Conservation (phyloP, 345 rosid species). For the Geranium rotundifolium region DNA sequence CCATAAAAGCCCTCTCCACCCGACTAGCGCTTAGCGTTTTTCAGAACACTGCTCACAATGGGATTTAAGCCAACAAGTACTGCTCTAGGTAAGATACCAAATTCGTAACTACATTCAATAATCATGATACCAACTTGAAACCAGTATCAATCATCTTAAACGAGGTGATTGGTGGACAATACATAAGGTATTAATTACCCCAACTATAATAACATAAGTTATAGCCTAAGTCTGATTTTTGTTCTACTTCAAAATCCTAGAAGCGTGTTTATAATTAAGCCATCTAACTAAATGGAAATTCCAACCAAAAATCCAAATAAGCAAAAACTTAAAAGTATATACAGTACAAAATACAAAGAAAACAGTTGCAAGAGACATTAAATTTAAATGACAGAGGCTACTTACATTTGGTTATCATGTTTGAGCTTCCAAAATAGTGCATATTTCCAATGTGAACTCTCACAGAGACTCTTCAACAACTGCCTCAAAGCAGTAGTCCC, state of each 20-base stretch:
- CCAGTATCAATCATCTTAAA: not conserved
- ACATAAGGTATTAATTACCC: not conserved
- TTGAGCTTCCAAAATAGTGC: conserved; percentile 51
- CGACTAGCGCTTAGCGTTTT: no score
- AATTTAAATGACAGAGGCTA: conserved; percentile 1
- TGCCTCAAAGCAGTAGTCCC: conserved; percentile 35
- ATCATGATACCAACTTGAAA: not conserved
- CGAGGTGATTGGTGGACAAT: not conserved
- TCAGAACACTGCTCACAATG: no score
- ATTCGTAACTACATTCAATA: not conserved
- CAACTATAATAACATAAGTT: not conserved
- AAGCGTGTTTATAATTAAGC: not conserved
- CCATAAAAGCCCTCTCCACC: no score
- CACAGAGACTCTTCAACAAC: conserved; percentile 36
- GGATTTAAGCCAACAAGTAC: not conserved
- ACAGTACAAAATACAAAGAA: no score
- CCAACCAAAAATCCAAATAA: not conserved
- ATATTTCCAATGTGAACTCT: conserved; percentile 39
- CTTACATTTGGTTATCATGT: conserved; percentile 39
- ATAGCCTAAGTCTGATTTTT: not conserved
- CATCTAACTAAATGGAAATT: not conserved
- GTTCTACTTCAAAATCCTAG: not conserved
- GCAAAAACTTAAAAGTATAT: not conserved
- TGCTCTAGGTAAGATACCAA: no score
- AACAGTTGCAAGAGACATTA: no score